phyloP scores from a whole-genome alignment of 202 grass and related monocot species.

The Panicum virgatum region DNA sequence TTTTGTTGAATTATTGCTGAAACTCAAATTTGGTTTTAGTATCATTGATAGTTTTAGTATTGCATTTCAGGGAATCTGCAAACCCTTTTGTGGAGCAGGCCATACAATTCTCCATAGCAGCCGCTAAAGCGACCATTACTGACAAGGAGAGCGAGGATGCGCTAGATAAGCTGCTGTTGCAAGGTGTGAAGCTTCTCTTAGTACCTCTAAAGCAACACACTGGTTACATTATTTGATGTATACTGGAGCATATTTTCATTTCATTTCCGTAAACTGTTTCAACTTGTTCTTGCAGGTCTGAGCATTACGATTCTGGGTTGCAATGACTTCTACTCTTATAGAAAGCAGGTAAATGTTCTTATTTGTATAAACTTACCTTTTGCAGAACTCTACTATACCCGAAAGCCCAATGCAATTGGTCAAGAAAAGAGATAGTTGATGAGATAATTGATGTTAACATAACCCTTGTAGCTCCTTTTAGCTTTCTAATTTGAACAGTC shows the following conservation, averaged over 20 bases:
- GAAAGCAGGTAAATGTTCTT: slow-evolving; percentile 68
- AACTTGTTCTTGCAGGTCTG: slow-evolving; percentile 54
- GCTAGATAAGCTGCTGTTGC: slow-evolving; percentile 74
- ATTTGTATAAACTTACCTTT: neutral
- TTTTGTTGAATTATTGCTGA: neutral
- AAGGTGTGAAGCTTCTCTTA: slow-evolving; percentile 46
- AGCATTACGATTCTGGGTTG: slow-evolving; percentile 80
- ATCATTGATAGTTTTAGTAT: neutral
- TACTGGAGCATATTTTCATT: neutral
- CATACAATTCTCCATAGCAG: slow-evolving; percentile 73
- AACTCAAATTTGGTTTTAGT: neutral
- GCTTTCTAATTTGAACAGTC: neutral
- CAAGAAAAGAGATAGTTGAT: slow-evolving; percentile 11
- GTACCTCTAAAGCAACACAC: neutral
- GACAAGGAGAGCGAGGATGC: slow-evolving; percentile 63
- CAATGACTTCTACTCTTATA: slow-evolving; percentile 99
- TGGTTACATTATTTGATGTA: slow-evolving; percentile 14
- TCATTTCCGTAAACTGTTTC: slow-evolving; percentile 17
- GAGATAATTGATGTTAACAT: neutral
- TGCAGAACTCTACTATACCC: neutral
- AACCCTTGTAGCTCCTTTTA: slow-evolving; percentile 10
- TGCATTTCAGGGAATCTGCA: slow-evolving; percentile 50
- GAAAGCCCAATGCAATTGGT: neutral
- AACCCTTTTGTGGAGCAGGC: slow-evolving; percentile 98
- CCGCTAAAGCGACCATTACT: slow-evolving; percentile 56